These are phyloP conservation scores for Blastomyces parvus DNA, from an alignment of 2,329 filamentous ascomycete genomes.

Conservation along the genomic window DNA sequence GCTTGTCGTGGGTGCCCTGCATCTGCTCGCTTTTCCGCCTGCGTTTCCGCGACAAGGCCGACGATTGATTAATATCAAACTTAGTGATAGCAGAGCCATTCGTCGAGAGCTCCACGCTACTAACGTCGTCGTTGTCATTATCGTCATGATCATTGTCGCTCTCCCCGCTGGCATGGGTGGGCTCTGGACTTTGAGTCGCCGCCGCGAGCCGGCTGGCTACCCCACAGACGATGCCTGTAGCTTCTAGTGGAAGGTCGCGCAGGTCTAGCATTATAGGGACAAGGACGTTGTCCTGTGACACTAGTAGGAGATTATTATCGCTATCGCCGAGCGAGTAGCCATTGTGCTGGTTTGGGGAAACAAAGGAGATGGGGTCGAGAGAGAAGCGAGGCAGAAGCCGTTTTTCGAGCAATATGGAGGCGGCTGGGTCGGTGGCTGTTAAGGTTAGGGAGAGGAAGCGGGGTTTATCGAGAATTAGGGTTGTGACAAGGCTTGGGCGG, in stretches of 20 bases:
- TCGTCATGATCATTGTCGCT: background rate
- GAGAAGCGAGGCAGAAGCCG: constrained; percentile 54
- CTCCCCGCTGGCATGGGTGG: constrained; percentile 13
- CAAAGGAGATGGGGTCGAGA: constrained; percentile 65
- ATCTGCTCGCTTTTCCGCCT: background rate
- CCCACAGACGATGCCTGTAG: constrained; percentile 89
- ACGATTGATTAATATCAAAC: background rate
- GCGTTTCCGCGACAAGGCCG: background rate
- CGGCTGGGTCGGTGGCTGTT: constrained; percentile 36
- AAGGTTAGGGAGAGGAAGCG: constrained; percentile 43
- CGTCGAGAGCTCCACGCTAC: background rate
- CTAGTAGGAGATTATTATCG: constrained; percentile 65
- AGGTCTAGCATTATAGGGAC: constrained; percentile 86
- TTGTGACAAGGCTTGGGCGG: constrained; percentile 30
- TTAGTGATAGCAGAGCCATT: background rate
- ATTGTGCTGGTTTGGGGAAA: constrained; percentile 43
- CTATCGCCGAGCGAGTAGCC: constrained; percentile 17
- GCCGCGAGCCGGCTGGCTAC: constrained; percentile 75
- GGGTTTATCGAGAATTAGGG: constrained; percentile 34
- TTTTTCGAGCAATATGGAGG: constrained; percentile 38
- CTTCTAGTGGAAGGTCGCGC: constrained; percentile 68
- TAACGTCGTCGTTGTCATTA: constrained; percentile 6
- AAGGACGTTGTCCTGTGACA: constrained; percentile 57
- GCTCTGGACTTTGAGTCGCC: constrained; percentile 49
- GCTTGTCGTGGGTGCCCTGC: background rate